Conservation (phyloP, 2,329 filamentous ascomycete species). For the Sporothrix mexicana region DNA sequence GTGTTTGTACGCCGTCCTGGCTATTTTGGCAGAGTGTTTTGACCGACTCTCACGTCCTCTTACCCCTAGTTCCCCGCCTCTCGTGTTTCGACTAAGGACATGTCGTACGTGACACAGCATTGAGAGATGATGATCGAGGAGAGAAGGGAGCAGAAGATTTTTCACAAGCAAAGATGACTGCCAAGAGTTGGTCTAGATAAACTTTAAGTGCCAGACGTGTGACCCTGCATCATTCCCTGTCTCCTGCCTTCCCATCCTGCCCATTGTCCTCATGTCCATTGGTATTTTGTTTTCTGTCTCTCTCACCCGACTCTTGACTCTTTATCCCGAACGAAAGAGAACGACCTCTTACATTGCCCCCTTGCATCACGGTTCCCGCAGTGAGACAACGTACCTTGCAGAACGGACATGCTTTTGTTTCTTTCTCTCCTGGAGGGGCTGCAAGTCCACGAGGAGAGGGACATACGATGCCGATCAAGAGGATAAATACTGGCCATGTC, state of each 20-base stretch:
- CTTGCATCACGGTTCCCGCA: not conserved
- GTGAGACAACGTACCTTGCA: constrained; percentile 30
- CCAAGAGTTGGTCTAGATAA: not conserved
- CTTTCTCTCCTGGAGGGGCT: not conserved
- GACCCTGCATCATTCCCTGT: not conserved
- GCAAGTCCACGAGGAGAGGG: not conserved
- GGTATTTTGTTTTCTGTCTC: not conserved
- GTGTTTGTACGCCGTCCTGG: constrained; percentile 4
- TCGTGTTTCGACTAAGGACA: constrained; percentile 13
- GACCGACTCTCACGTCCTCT: not conserved
- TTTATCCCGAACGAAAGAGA: constrained; percentile 24
- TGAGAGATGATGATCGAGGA: not conserved
- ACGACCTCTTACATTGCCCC: not conserved
- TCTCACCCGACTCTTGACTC: not conserved
- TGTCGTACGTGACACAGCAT: constrained; percentile 22
- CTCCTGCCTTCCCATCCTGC: too few species aligned
- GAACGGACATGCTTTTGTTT: not conserved
- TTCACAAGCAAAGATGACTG: not conserved
- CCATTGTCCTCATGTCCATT: too few species aligned
- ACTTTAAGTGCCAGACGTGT: constrained; percentile 3
- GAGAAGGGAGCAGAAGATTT: not conserved
- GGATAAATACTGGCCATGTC: constrained; percentile 15
- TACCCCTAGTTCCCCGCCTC: constrained; percentile 8
- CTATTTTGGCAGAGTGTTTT: too few species aligned
- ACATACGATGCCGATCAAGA: not conserved